phyloP scores from a whole-genome alignment of 129 eudicot species.

The carrot (Daucus carota) region DNA sequence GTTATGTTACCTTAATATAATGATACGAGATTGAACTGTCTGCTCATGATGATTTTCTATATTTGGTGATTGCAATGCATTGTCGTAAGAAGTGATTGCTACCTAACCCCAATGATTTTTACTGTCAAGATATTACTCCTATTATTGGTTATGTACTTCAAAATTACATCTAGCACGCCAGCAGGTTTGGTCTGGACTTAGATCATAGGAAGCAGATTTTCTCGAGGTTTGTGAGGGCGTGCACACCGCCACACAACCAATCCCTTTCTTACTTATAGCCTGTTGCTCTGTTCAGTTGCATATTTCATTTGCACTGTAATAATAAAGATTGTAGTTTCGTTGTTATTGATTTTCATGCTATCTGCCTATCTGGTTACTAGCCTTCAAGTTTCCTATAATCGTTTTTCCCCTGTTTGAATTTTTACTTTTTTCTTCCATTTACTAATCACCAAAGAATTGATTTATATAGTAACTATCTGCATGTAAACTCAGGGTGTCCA shows the following conservation, averaged over 20 bases:
- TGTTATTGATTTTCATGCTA: not conserved
- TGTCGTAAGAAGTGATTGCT: not conserved
- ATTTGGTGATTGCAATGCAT: not conserved
- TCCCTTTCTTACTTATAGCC: not conserved
- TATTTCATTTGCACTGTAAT: not conserved
- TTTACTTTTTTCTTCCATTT: not conserved
- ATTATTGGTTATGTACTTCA: not conserved
- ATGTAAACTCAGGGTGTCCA: constrained; percentile 70
- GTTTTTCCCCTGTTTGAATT: not conserved
- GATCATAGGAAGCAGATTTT: not conserved
- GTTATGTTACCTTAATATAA: not conserved
- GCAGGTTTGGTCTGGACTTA: not conserved
- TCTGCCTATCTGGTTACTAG: not conserved
- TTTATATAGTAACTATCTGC: not conserved
- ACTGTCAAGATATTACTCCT: not conserved
- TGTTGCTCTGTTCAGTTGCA: not conserved
- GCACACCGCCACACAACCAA: not conserved
- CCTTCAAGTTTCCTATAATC: not conserved
- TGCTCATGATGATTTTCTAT: not conserved
- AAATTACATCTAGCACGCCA: not conserved
- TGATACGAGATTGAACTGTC: not conserved
- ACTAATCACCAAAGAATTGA: not conserved
- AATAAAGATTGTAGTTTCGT: not conserved
- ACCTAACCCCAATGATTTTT: not conserved
- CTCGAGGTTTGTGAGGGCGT: not conserved